phyloP scores from a whole-genome alignment of 257 asterid genomes.

The Solanum bulbocastanum region DNA sequence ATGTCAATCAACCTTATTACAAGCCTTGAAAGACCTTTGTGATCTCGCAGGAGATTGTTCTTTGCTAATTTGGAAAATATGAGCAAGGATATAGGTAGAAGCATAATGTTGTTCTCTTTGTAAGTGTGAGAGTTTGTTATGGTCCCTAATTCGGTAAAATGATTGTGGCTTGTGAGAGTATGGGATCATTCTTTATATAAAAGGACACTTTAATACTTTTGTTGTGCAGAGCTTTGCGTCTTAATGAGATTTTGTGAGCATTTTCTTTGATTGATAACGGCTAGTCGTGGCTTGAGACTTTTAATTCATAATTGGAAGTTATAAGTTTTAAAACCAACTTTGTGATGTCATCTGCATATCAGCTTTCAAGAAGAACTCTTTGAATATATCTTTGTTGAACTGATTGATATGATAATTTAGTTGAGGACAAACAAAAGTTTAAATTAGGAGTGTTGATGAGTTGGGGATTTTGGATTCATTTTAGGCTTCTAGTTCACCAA shows the following conservation, averaged over 20 bases:
- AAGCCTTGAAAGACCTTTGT: not conserved
- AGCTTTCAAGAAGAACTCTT: not conserved
- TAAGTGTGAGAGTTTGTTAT: not conserved
- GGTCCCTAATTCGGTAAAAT: not conserved
- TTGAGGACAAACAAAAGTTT: not conserved
- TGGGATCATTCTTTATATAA: not conserved
- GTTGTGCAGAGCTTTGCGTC: not conserved
- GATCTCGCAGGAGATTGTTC: not conserved
- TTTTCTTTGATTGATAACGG: not conserved
- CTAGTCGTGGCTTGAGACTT: not conserved
- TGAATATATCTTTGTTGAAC: not conserved
- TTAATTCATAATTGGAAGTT: not conserved
- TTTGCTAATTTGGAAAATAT: not conserved
- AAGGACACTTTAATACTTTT: not conserved
- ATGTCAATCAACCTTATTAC: not conserved
- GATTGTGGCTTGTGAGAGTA: not conserved
- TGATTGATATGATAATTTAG: not conserved
- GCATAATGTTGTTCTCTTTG: not conserved
- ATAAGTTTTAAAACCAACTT: not conserved
- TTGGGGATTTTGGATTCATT: too few relatives aligned
- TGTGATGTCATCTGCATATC: not conserved
- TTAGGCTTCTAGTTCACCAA: too few relatives aligned
- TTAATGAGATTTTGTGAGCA: not conserved
- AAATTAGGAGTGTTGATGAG: too few relatives aligned
- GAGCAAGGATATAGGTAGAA: not conserved